Conservation (phyloP, 176 grass and related monocot species). For the Triticum aestivum region IWGSC_CS_RefSeq_v2.1 NC_057794.1:75157565-75158064, state of each 20-base stretch:
- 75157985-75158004: not conserved
- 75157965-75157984: conserved; percentile 45
- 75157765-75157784: conserved; percentile 37
- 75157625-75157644: not conserved
- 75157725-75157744: not conserved
- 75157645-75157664: not conserved
- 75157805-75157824: conserved; percentile 40
- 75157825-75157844: conserved; percentile 10
- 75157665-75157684: not conserved
- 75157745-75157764: not conserved
- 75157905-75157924: conserved; percentile 39
- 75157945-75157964: conserved; percentile 38
- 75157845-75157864: conserved; percentile 32
- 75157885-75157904: conserved; percentile 38
- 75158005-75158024: not conserved
- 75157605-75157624: too few relatives aligned
- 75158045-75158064: too few relatives aligned
- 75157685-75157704: not conserved
- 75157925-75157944: conserved; percentile 13
- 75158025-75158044: not conserved
- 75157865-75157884: conserved; percentile 12
- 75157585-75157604: not conserved
- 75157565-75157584: not conserved
- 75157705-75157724: not conserved
- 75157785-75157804: conserved; percentile 50